Evolutionary conservation across 352 stramenopile species (phyloP).

Genomic region (Pythium sp.): DNA sequence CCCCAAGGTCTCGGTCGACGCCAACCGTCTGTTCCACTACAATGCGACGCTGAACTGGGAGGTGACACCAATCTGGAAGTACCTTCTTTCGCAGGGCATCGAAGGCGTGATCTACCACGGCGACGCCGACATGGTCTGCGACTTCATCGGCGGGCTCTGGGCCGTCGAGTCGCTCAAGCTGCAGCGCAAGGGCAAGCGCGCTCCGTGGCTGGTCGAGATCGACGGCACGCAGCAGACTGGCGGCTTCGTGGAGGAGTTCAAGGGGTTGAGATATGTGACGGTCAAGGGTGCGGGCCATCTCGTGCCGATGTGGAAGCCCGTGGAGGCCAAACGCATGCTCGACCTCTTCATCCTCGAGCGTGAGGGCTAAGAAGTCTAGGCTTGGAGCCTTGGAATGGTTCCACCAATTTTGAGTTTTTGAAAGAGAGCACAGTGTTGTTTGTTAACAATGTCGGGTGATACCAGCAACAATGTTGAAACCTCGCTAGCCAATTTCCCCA

Average conservation of each 20-base stretch:
- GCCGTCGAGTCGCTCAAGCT: constrained; percentile 65
- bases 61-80: constrained; percentile 52
- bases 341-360: constrained; percentile 61
- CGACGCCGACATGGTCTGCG: constrained; percentile 67
- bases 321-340: constrained; percentile 68
- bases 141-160: constrained; percentile 68
- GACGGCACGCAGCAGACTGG: constrained; percentile 61
- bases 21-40: constrained; percentile 21
- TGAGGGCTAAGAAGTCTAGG: constrained; percentile 6
- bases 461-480: background rate
- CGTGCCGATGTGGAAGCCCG: constrained; percentile 80
- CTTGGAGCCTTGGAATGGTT: background rate
- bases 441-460: background rate
- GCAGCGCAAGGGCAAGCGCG: constrained; percentile 32
- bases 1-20: constrained; percentile 16
- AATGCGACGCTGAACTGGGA: constrained; percentile 11
- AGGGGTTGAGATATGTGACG: constrained; percentile 86
- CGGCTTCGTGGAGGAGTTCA: constrained; percentile 81
- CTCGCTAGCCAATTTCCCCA: background rate
- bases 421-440: background rate
- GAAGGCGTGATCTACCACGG: constrained; percentile 58
- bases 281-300: constrained; percentile 90
- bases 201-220: constrained; percentile 35
- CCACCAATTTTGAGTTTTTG: background rate
- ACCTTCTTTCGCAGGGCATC: constrained; percentile 31